phyloP scores from a whole-genome alignment of 768 basidiomycete species.

The Tricholoma sp. region DNA sequence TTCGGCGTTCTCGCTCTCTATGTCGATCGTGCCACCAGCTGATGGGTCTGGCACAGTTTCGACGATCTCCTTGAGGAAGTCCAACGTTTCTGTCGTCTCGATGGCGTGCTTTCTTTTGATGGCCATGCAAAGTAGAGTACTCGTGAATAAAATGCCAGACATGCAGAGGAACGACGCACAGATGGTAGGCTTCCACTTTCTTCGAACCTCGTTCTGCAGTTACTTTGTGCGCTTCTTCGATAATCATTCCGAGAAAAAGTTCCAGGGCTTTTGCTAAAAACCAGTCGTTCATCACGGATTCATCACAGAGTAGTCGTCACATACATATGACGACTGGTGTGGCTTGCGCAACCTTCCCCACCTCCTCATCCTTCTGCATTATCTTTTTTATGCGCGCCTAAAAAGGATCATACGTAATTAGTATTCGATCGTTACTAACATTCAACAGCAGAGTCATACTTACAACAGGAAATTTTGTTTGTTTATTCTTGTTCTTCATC shows the following conservation, averaged over 20 bases:
- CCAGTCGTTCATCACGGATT: neutral
- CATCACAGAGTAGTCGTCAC: slow-evolving; percentile 25
- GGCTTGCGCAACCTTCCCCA: slow-evolving; percentile 95
- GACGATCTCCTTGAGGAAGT: slow-evolving; percentile 92
- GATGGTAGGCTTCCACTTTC: slow-evolving; percentile 88
- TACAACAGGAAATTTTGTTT: slow-evolving; percentile 89
- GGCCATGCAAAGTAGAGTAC: neutral
- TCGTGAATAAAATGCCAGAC: neutral
- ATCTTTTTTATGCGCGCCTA: slow-evolving; percentile 99
- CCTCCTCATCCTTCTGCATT: slow-evolving; percentile 99
- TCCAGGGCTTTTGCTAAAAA: slow-evolving; percentile 86
- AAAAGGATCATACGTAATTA: neutral
- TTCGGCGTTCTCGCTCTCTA: slow-evolving; percentile 56
- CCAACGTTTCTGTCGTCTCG: slow-evolving; percentile 81
- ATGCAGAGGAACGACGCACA: slow-evolving; percentile 51
- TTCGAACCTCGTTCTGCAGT: slow-evolving; percentile 74
- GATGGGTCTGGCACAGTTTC: slow-evolving; percentile 84
- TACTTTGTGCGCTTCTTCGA: slow-evolving; percentile 79
- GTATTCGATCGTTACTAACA: neutral
- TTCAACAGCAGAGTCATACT: slow-evolving; percentile 19
- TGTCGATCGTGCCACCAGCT: slow-evolving; percentile 71
- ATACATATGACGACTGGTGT: slow-evolving; percentile 95
- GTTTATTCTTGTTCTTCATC: slow-evolving; percentile 91
- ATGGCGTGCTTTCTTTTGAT: slow-evolving; percentile 85
- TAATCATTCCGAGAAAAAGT: slow-evolving; percentile 80